Evolutionary conservation across 2,329 filamentous ascomycete genomes (phyloP).

Genomic region (Cylindrodendrum hubeiense): DNA sequence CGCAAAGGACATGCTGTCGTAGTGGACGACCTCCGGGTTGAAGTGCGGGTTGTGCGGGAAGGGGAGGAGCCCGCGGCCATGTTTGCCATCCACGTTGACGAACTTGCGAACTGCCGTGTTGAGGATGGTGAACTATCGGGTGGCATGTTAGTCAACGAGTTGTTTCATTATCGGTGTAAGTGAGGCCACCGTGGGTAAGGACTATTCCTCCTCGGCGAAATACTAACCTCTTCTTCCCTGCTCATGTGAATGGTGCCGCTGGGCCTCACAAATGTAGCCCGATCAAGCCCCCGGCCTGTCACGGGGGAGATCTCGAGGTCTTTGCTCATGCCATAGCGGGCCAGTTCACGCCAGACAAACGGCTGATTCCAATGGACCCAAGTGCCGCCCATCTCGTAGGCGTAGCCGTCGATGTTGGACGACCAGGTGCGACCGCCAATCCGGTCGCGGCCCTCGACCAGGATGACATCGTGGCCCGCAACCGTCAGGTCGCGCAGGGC

Average conservation of each 20-base stretch:
- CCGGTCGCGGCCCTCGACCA: constrained; percentile 61
- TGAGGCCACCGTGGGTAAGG: background rate
- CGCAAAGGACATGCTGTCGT: constrained; percentile 25
- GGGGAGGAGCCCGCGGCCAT: constrained; percentile 18
- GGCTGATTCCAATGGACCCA: constrained; percentile 46
- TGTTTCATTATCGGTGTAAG: background rate
- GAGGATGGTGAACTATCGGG: constrained; percentile 8
- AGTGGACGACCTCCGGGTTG: constrained; percentile 16
- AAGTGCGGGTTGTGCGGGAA: constrained; percentile 31
- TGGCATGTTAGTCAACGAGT: background rate
- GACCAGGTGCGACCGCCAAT: constrained; percentile 63
- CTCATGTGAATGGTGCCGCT: constrained; percentile 13
- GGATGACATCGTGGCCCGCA: constrained; percentile 52
- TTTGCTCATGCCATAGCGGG: constrained; percentile 24
- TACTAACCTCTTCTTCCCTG: constrained; percentile 24
- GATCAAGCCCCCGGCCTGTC: constrained; percentile 22
- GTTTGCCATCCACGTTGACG: constrained; percentile 25
- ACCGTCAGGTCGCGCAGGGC: constrained; percentile 21
- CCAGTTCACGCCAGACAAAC: constrained; percentile 29
- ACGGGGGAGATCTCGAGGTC: constrained; percentile 24
- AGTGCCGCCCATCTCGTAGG: constrained; percentile 63
- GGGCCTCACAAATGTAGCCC: constrained; percentile 21
- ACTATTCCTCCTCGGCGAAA: background rate
- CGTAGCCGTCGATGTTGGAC: constrained; percentile 56
- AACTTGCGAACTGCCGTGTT: constrained; percentile 24